Evolutionary conservation across 495 filamentous ascomycete species (phyloP).

Genomic region (Tuber indicum): DNA sequence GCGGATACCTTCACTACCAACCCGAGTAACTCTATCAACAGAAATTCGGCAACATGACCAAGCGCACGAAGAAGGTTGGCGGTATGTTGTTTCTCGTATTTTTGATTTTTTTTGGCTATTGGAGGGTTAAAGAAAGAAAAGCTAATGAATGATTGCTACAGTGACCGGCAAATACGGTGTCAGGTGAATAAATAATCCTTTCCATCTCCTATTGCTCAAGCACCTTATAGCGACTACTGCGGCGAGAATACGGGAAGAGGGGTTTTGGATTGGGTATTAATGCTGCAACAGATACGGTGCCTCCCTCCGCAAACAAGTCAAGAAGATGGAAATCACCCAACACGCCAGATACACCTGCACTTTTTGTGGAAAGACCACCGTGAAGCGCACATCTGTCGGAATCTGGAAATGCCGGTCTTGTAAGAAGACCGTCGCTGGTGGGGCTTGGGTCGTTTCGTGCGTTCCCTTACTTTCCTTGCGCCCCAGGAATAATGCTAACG

Average conservation of each 20-base stretch:
- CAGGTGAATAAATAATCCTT: slow-evolving; percentile 52
- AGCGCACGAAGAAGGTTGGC: slow-evolving; percentile 98
- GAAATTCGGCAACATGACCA: slow-evolving; percentile 70
- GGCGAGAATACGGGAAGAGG: slow-evolving; percentile 13
- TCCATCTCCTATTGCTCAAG: slow-evolving; percentile 2
- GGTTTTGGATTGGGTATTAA: slow-evolving; percentile 14
- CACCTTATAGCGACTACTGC: neutral
- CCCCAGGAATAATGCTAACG: slow-evolving; percentile 28
- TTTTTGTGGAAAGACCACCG: slow-evolving; percentile 92
- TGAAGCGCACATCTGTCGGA: slow-evolving; percentile 85
- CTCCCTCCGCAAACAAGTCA: slow-evolving; percentile 98
- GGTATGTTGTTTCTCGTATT: slow-evolving; percentile 46
- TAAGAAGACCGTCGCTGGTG: slow-evolving; percentile 91
- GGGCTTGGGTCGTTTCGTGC: slow-evolving; percentile 95
- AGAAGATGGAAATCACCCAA: slow-evolving; percentile 99
- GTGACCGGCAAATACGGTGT: slow-evolving; percentile 66
- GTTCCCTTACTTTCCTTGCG: slow-evolving; percentile 44
- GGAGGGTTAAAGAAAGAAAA: neutral
- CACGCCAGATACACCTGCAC: slow-evolving; percentile 90
- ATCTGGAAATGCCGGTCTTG: slow-evolving; percentile 95
- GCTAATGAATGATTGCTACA: slow-evolving; percentile 17
- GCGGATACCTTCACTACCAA: slow-evolving; percentile 22
- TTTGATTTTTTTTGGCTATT: neutral
- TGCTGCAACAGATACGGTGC: slow-evolving; percentile 74
- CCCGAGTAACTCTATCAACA: slow-evolving; percentile 18